phyloP scores from a whole-genome alignment of 1,284 basidiomycete genomes.

The Sporisorium exsertum region DNA sequence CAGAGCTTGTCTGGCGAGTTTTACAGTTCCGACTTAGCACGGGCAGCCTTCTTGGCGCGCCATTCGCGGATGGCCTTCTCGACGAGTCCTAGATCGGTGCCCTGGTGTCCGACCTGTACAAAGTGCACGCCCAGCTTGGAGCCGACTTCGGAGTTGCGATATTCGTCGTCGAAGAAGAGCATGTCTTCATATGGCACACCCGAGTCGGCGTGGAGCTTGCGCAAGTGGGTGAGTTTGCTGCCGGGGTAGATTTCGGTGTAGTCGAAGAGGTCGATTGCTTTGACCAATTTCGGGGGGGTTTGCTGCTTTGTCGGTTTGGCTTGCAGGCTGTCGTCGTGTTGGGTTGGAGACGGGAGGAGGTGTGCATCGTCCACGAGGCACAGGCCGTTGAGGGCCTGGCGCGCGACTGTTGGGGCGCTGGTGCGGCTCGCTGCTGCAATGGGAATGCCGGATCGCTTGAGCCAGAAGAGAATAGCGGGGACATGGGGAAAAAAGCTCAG shows the following conservation, averaged over 20 bases:
- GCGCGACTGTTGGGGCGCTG: slow-evolving; percentile 55
- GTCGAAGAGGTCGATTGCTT: slow-evolving; percentile 58
- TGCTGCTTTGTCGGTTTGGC: not conserved
- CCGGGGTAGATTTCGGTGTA: slow-evolving; percentile 67
- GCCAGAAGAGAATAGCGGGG: slow-evolving; percentile 58
- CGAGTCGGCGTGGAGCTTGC: slow-evolving; percentile 48
- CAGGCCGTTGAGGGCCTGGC: slow-evolving; percentile 61
- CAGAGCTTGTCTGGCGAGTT: too few relatives aligned
- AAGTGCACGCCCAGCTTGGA: slow-evolving; percentile 66
- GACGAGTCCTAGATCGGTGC: slow-evolving; percentile 58
- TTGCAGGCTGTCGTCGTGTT: not conserved
- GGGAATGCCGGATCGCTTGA: slow-evolving; percentile 33
- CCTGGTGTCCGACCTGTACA: slow-evolving; percentile 59
- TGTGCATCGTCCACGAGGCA: slow-evolving; percentile 42
- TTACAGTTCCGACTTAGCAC: slow-evolving; percentile 9
- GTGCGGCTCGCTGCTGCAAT: slow-evolving; percentile 63
- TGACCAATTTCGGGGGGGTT: slow-evolving; percentile 22
- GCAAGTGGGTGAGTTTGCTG: slow-evolving; percentile 63
- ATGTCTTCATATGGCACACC: slow-evolving; percentile 63
- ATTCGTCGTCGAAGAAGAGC: slow-evolving; percentile 68
- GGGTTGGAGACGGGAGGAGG: not conserved
- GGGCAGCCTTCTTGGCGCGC: slow-evolving; percentile 46
- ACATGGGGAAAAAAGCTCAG: slow-evolving; percentile 63
- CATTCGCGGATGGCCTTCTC: slow-evolving; percentile 58
- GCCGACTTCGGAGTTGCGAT: slow-evolving; percentile 61